phyloP scores from a whole-genome alignment of 1,284 basidiomycete species.

The Melanopsichium pennsylvanicum region DNA sequence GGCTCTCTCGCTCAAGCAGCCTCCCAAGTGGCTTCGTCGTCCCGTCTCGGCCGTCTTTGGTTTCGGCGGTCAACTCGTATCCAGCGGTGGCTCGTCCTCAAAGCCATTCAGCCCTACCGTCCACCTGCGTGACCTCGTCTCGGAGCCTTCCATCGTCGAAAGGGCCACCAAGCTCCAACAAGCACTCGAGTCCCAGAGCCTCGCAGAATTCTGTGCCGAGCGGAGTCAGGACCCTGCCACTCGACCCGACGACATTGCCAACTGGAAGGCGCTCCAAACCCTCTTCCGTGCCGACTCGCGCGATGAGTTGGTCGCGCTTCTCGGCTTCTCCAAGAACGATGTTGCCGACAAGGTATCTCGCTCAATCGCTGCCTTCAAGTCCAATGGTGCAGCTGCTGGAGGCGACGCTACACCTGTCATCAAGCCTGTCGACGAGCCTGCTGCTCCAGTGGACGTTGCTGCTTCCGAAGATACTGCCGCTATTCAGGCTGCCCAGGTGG shows the following conservation, averaged over 20 bases:
- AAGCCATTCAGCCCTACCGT: conserved; percentile 65
- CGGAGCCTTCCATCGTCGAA: conserved; percentile 79
- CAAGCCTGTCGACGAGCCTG: conserved; percentile 38
- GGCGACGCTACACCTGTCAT: conserved; percentile 62
- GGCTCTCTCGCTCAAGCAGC: conserved; percentile 70
- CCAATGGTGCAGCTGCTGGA: conserved; percentile 53
- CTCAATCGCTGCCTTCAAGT: conserved; percentile 76
- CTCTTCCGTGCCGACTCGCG: conserved; percentile 87
- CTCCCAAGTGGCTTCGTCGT: conserved; percentile 93
- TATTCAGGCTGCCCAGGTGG: conserved; percentile 68
- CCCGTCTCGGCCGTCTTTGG: conserved; percentile 86
- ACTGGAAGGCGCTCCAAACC: conserved; percentile 87
- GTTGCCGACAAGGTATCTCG: conserved; percentile 81
- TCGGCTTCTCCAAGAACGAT: conserved; percentile 92
- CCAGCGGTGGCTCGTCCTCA: conserved; percentile 68
- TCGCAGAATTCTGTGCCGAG: conserved; percentile 61
- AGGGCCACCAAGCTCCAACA: conserved; percentile 78
- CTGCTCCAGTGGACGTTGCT: conserved; percentile 65
- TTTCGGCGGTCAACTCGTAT: conserved; percentile 84
- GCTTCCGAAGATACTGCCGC: conserved; percentile 69
- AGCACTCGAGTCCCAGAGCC: conserved; percentile 72
- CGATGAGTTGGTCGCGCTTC: conserved; percentile 86
- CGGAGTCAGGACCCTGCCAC: conserved; percentile 53
- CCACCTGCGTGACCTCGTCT: conserved; percentile 69
- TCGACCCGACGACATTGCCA: conserved; percentile 68